Evolutionary conservation across 1,139 yeast genomes (phyloP).

Genomic region (Meyerozyma smithsonii): DNA sequence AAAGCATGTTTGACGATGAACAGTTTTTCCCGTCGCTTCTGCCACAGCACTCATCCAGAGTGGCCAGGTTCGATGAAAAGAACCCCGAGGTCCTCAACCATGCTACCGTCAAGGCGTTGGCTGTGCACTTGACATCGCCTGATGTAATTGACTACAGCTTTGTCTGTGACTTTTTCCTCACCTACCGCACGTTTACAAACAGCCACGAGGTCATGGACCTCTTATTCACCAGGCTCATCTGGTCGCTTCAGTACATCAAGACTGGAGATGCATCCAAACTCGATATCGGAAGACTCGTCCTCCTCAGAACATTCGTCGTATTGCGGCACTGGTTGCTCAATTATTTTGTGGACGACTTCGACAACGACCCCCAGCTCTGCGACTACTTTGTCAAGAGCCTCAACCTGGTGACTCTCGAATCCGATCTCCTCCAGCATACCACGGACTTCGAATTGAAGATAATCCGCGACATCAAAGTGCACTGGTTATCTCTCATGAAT

Average conservation of each 20-base stretch:
- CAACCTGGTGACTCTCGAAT: conserved; percentile 39
- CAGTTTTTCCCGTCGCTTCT: conserved; percentile 31
- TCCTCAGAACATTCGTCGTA: conserved; percentile 83
- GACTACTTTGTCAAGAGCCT: conserved; percentile 43
- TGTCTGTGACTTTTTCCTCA: conserved; percentile 78
- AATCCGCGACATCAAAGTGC: conserved; percentile 40
- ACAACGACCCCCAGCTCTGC: conserved; percentile 43
- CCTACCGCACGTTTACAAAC: conserved; percentile 69
- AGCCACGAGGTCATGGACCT: conserved; percentile 55
- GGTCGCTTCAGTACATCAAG: conserved; percentile 58
- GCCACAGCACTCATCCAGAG: conserved; percentile 19
- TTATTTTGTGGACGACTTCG: conserved; percentile 67
- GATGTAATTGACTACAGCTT: conserved; percentile 72
- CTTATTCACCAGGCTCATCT: conserved; percentile 59
- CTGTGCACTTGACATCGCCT: conserved; percentile 77
- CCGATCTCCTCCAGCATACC: conserved; percentile 21
- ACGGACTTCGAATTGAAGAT: conserved; percentile 39
- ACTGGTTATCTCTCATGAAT: conserved; percentile 31
- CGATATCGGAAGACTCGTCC: conserved; percentile 61
- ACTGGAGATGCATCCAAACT: conserved; percentile 27
- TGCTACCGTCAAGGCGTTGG: conserved; percentile 48
- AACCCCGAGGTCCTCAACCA: conserved; percentile 34
- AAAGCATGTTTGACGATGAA: conserved; percentile 38
- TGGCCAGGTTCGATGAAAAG: conserved; percentile 29
- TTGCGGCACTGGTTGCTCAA: conserved; percentile 86